These are phyloP conservation scores for Crithidia fasciculata DNA, from an alignment of 208 protist species.

Conservation along the genomic window DNA sequence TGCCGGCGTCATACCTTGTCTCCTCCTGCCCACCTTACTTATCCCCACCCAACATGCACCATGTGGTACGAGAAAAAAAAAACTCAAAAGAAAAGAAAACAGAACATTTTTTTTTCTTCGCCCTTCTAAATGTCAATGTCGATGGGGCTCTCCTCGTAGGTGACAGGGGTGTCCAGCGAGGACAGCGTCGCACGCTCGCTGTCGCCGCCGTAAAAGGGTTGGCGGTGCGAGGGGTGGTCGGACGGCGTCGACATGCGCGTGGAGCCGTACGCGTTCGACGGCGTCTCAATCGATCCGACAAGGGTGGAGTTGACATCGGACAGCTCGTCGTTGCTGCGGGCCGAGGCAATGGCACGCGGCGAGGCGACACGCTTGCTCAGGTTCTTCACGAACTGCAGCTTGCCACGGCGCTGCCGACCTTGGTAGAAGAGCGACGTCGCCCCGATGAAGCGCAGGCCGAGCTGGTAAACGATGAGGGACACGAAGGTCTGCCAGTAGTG, in stretches of 20 bases:
- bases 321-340: slow-evolving; percentile 58
- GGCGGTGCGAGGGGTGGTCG: slow-evolving; percentile 12
- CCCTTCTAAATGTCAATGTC: slow-evolving; percentile 1
- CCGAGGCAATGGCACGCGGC: slow-evolving; percentile 62
- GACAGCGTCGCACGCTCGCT: slow-evolving; percentile 21
- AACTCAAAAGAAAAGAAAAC: background rate
- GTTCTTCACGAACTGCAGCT: slow-evolving; percentile 67
- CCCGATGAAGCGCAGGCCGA: slow-evolving; percentile 61
- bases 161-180: slow-evolving; percentile 28
- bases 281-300: slow-evolving; percentile 64
- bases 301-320: slow-evolving; percentile 46
- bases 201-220: slow-evolving; percentile 16
- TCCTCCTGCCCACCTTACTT: too few relatives aligned
- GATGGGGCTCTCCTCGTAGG: slow-evolving; percentile 23
- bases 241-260: background rate
- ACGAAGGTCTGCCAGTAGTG: slow-evolving; percentile 75
- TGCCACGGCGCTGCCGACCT: slow-evolving; percentile 57
- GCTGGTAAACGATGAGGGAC: slow-evolving; percentile 63
- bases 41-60: too few relatives aligned
- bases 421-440: slow-evolving; percentile 65
- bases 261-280: slow-evolving; percentile 52
- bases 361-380: slow-evolving; percentile 63
- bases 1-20: too few relatives aligned
- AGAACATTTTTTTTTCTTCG: background rate
- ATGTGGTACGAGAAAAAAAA: background rate